Evolutionary conservation across 129 eudicot species (phyloP).

Genomic region (Saposhnikovia divaricata): DNA sequence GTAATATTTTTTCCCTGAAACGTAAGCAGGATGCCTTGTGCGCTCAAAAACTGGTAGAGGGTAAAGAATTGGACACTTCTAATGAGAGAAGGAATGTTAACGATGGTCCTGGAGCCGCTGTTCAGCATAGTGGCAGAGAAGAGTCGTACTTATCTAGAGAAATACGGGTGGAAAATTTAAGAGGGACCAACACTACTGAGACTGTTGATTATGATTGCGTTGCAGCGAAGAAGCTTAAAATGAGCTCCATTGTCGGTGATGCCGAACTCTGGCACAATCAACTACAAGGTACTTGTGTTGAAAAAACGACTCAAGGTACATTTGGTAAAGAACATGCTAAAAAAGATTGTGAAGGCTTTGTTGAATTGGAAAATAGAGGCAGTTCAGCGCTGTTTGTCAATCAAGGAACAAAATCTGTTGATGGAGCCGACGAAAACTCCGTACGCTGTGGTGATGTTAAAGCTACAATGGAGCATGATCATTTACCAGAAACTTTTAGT

Average conservation of each 20-base stretch:
- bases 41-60: slow-evolving; percentile 4
- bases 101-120: neutral
- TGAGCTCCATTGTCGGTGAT: slow-evolving; percentile 10
- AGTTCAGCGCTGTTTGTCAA: neutral
- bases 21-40: slow-evolving; percentile 19
- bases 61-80: slow-evolving; percentile 5
- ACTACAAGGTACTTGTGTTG: slow-evolving; percentile 17
- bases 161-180: slow-evolving; percentile 10
- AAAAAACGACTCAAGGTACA: slow-evolving; percentile 5
- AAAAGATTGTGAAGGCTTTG: slow-evolving; percentile 1
- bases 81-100: neutral
- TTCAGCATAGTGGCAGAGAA: slow-evolving; percentile 12
- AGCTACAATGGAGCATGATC: neutral
- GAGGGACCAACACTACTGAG: slow-evolving; percentile 6
- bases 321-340: neutral
- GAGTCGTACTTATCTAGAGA: slow-evolving; percentile 16
- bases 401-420: neutral
- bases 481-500: neutral
- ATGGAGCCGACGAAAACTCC: neutral
- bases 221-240: slow-evolving; percentile 17
- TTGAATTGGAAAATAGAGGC: slow-evolving; percentile 10
- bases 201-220: slow-evolving; percentile 9
- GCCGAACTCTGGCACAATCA: slow-evolving; percentile 11
- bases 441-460: neutral
- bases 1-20: slow-evolving; percentile 23